Percentiles rank a stretch among this genome's conserved stretches.
Conservation (phyloP, 1,139 yeast genomes). For the Magnusiomyces ingens region DNA sequence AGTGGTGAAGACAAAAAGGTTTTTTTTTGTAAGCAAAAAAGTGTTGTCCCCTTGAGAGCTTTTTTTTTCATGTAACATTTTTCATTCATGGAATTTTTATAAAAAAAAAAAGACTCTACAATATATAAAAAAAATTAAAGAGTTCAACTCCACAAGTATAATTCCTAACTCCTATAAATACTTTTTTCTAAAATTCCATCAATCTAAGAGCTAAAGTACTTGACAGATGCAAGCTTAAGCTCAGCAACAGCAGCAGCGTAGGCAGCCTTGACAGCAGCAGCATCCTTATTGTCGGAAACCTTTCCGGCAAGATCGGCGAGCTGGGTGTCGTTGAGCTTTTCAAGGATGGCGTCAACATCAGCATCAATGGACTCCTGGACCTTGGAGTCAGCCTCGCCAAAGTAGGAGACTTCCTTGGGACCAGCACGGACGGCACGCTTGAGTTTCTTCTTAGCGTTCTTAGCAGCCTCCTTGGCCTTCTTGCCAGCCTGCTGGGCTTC, state of each 20-base stretch:
- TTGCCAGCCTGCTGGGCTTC: constrained; percentile 58
- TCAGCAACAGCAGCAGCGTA: constrained; percentile 44
- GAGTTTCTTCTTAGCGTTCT: constrained; percentile 95
- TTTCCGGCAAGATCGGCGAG: constrained; percentile 63
- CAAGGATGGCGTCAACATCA: constrained; percentile 74
- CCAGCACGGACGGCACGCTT: constrained; percentile 84
- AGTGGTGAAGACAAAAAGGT: too few relatives aligned
- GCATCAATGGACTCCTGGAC: constrained; percentile 44
- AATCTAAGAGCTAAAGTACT: constrained; percentile 14
- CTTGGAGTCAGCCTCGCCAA: constrained; percentile 49
- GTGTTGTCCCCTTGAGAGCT: too few relatives aligned
- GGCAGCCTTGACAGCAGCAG: constrained; percentile 46
- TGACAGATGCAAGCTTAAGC: constrained; percentile 28
- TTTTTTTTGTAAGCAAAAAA: too few relatives aligned
- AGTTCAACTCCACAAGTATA: neutral
- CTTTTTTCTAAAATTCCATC: neutral
- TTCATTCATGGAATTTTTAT: neutral
- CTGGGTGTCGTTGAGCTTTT: constrained; percentile 68
- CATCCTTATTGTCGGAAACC: constrained; percentile 44
- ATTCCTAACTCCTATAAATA: neutral
- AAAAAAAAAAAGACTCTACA: too few relatives aligned
- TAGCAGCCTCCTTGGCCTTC: constrained; percentile 96
- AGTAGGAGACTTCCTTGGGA: constrained; percentile 79
- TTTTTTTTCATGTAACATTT: too few relatives aligned
- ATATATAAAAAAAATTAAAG: neutral